A percentile compares a stretch with the other conserved stretches of the same genome.
phyloP scores from a whole-genome alignment of 345 rosid genomes.

The Balakata baccata region DNA sequence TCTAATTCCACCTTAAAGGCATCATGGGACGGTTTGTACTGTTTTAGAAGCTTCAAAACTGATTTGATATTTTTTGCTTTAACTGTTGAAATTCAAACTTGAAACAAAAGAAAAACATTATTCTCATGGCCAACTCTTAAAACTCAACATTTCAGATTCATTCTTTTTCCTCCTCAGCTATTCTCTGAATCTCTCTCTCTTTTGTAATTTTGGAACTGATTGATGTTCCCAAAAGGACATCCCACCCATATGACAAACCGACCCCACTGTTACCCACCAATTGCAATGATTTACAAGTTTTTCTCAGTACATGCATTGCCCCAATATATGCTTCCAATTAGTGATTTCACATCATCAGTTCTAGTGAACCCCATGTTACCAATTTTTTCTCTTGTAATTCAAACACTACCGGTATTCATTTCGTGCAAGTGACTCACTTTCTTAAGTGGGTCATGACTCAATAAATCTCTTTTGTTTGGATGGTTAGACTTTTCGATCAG shows the following conservation, averaged over 20 bases:
- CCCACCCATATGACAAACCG: too few relatives aligned
- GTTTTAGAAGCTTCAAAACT: too few relatives aligned
- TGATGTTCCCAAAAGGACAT: background rate
- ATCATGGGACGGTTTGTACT: too few relatives aligned
- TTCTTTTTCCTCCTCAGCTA: too few relatives aligned
- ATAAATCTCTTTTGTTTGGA: constrained; percentile 27
- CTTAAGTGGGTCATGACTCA: constrained; percentile 32
- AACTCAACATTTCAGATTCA: too few relatives aligned
- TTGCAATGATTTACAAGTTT: background rate
- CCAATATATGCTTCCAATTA: constrained; percentile 13
- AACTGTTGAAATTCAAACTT: too few relatives aligned
- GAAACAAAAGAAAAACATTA: too few relatives aligned
- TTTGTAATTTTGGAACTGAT: background rate
- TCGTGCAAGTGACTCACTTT: constrained; percentile 2
- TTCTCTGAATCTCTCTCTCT: too few relatives aligned
- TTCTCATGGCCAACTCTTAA: too few relatives aligned
- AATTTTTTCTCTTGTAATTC: constrained; percentile 7
- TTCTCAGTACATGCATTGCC: background rate
- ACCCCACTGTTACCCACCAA: background rate
- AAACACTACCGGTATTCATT: background rate
- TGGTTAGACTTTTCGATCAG: constrained; percentile 16
- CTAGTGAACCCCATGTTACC: background rate
- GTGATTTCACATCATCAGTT: constrained; percentile 21
- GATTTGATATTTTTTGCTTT: too few relatives aligned
- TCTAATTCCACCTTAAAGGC: too few relatives aligned